Percentiles rank a stretch among this genome's conserved stretches.
Conservation (phyloP, 2,329 filamentous ascomycete genomes). For the Colletotrichum sp. region DNA sequence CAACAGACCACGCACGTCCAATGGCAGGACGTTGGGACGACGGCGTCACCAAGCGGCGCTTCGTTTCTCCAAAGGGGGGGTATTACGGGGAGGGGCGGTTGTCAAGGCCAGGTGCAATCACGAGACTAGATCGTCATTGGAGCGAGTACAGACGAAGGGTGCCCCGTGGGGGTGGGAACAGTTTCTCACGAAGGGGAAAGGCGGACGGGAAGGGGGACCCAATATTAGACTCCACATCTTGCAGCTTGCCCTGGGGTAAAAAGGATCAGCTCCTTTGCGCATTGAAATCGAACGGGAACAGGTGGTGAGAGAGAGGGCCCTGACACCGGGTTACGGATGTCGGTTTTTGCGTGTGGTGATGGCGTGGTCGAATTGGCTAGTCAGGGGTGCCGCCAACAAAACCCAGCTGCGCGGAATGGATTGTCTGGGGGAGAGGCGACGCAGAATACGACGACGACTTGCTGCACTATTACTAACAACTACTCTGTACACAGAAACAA, state of each 20-base stretch:
- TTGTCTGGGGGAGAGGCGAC: neutral
- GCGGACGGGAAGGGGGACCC: neutral
- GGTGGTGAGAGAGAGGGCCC: neutral
- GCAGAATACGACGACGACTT: neutral
- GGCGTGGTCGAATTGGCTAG: neutral
- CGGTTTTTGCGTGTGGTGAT: neutral
- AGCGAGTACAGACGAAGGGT: neutral
- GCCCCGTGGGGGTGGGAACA: neutral
- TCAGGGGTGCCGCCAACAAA: neutral
- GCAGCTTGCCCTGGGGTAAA: neutral
- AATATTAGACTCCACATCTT: neutral
- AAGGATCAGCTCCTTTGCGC: neutral
- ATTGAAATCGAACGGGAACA: neutral
- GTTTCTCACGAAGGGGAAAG: neutral
- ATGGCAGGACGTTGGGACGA: neutral
- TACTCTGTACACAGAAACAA: neutral
- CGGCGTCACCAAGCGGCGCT: neutral
- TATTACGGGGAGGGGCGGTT: neutral
- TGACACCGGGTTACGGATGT: neutral
- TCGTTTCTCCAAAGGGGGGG: neutral
- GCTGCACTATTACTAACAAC: neutral
- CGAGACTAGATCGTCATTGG: conserved; percentile 7
- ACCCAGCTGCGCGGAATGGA: conserved; percentile 1
- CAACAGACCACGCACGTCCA: neutral
- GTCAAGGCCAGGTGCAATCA: neutral